Evolutionary conservation across 345 rosid genomes (phyloP).

Genomic region (Populus tremula): DNA sequence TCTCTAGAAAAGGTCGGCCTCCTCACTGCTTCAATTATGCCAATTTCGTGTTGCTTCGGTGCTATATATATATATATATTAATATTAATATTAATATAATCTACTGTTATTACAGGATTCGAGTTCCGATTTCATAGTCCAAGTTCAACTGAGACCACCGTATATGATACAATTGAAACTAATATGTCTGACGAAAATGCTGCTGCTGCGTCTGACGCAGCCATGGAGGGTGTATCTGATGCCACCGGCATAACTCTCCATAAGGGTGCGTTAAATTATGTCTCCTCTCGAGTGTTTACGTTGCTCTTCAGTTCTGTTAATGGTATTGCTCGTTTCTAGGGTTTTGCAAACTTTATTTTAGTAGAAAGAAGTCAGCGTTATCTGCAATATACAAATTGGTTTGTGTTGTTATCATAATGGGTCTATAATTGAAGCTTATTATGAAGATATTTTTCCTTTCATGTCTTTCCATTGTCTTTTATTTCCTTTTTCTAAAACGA

Average conservation of each 20-base stretch:
- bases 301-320: too few relatives aligned
- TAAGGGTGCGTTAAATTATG: constrained; percentile 28
- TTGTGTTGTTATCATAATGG: neutral
- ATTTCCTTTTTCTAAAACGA: neutral
- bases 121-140: constrained; percentile 37
- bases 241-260: constrained; percentile 22
- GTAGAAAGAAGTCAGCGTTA: neutral
- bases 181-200: constrained; percentile 29
- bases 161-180: constrained; percentile 11
- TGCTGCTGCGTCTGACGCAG: constrained; percentile 26
- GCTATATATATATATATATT: neutral
- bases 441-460: neutral
- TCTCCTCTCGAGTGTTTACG: neutral
- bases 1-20: constrained; percentile 50
- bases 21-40: neutral
- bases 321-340: neutral
- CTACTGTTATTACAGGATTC: constrained; percentile 43
- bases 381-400: neutral
- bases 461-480: neutral
- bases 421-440: neutral
- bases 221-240: constrained; percentile 20
- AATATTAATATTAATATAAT: too few relatives aligned
- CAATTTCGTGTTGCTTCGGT: neutral
- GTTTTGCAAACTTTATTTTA: neutral
- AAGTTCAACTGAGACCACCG: constrained; percentile 22